A percentile compares a stretch with the other conserved stretches of the same genome.
These are phyloP conservation scores for Solanum lycopersicoides DNA, from an alignment of 257 asterid species.

Conservation along the genomic window DNA sequence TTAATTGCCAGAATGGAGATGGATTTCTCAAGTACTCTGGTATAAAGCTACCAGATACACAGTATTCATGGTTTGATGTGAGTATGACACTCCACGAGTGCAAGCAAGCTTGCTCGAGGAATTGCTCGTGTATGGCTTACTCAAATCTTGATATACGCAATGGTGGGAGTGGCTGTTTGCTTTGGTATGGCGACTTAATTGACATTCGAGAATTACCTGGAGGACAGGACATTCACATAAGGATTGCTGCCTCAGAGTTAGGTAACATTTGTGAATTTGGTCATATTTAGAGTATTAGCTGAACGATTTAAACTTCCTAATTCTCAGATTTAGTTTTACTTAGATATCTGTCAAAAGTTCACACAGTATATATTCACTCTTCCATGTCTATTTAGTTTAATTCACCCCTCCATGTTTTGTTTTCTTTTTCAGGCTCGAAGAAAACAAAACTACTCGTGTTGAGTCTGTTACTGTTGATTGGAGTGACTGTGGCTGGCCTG, in stretches of 20 bases:
- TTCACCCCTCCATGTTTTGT: neutral
- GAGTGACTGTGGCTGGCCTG: neutral
- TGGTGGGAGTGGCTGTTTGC: conserved; percentile 23
- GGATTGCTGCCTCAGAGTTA: neutral
- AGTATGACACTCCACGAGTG: conserved; percentile 13
- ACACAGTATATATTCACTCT: neutral
- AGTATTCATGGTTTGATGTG: conserved; percentile 4
- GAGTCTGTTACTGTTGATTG: neutral
- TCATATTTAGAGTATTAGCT: neutral
- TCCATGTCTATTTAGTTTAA: neutral
- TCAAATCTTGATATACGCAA: conserved; percentile 8
- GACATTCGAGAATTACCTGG: conserved; percentile 5
- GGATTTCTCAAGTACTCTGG: conserved; percentile 6
- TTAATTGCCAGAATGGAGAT: conserved; percentile 13
- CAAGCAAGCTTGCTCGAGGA: conserved; percentile 10
- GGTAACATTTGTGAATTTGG: neutral
- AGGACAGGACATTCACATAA: neutral
- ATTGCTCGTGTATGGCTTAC: conserved; percentile 28
- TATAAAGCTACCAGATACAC: conserved; percentile 19
- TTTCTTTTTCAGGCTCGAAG: neutral
- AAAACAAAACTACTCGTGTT: neutral
- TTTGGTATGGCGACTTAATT: conserved; percentile 21
- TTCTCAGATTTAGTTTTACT: neutral
- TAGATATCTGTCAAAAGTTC: neutral
- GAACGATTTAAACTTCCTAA: neutral